Evolutionary conservation across 352 stramenopile species (phyloP), one percentile per base, ranked within the genome.

Genomic region (Globisporangium lucens): DNA sequence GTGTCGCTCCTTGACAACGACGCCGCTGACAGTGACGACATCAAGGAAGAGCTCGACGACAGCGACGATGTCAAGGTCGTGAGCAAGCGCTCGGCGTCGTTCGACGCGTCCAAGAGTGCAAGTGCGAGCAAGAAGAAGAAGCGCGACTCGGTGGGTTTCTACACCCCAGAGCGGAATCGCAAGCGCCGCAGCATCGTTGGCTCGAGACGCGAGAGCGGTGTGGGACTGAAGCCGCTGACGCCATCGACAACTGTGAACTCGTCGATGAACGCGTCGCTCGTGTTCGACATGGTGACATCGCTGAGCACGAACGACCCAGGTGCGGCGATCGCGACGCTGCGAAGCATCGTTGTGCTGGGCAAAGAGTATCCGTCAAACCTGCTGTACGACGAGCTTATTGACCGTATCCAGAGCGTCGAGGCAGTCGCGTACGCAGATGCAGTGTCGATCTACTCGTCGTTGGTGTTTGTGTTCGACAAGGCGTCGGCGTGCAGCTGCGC

Each of bases 401-500:
- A 93, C 49, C 80, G 79, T n/a, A 93, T 95, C 30, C 77, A 90
- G 64, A 90, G 82, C 67, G 77, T 76, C 17, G 85, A 91, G 43
- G 79, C 83, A 1, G 76, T 90, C 59, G 82, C 77, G 29, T 94
- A 93, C 67, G 74, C 59, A 0, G 83, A 92, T 58, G 83, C 87
- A 30, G 80, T 91, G 27, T 81, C 85, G 2, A 93, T 94, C 66
- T 91, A 91, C 65, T 75, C 82, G 20, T 85, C 85, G n/a, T 63
- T 94, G 2, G 83, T 92, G 61, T 94, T 93, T 72, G 84, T 93
- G 1, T 93, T 89, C 52, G 86, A 94, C 62, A 89, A 89, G 61
- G 81, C 86, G 1, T 70, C 77, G 10, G 71, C 82, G 13, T 94
- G 86, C 61, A 89, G 82, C 52, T 89, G 80, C 53, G 75, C 75